Evolutionary conservation across 257 asterid genomes (phyloP).

Genomic region (Solanum bulbocastanum): DNA sequence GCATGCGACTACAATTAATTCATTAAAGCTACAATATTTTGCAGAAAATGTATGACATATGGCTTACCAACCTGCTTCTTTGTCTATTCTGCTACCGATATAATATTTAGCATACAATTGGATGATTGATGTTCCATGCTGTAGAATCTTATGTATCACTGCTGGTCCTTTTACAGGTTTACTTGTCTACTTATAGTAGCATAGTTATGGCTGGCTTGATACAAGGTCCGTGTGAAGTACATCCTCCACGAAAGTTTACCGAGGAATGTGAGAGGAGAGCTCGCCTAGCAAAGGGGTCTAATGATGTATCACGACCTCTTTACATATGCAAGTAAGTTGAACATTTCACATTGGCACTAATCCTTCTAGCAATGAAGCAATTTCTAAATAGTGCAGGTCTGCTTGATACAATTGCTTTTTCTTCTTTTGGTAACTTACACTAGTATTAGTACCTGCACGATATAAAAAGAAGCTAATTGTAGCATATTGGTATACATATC

Average conservation of each 20-base stretch:
- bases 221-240: conserved; percentile 78
- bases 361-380: neutral
- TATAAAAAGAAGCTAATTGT: neutral
- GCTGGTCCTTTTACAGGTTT: conserved; percentile 46
- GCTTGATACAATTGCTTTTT: neutral
- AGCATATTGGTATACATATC: neutral
- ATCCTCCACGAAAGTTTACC: conserved; percentile 62
- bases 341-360: neutral
- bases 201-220: conserved; percentile 60
- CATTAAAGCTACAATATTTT: neutral
- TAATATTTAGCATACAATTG: neutral
- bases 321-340: conserved; percentile 79
- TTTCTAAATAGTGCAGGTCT: neutral
- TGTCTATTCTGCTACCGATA: neutral
- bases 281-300: conserved; percentile 26
- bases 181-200: conserved; percentile 51
- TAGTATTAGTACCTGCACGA: neutral
- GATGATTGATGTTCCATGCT: neutral
- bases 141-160: neutral
- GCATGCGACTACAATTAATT: neutral
- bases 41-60: neutral
- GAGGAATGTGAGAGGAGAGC: conserved; percentile 72
- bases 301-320: conserved; percentile 42
- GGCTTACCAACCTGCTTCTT: neutral
- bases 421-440: neutral